A percentile compares a stretch with the other conserved stretches of the same genome.
phyloP scores from a whole-genome alignment of 768 basidiomycete species.

The Tubosaeta sp. region DNA sequence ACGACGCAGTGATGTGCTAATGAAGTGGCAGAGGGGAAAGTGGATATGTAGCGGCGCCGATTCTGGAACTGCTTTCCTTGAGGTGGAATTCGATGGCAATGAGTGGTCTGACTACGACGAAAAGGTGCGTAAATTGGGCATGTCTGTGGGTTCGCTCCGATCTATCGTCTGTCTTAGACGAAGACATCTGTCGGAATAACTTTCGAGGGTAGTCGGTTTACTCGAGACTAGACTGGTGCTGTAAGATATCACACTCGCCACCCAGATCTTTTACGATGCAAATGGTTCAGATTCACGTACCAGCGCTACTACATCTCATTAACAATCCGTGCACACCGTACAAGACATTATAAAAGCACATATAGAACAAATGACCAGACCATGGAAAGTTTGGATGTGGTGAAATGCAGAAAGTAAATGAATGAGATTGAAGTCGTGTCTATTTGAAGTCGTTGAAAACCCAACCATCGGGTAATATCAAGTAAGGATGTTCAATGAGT shows the following conservation, averaged over 20 bases:
- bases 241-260: not conserved
- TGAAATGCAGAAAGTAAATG: conserved; percentile 25
- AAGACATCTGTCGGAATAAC: conserved; percentile 68
- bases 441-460: conserved; percentile 55
- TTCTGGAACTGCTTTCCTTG: conserved; percentile 51
- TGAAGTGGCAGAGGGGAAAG: conserved; percentile 47
- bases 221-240: conserved; percentile 30
- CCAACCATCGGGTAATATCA: conserved; percentile 70
- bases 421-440: conserved; percentile 25
- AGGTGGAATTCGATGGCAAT: conserved; percentile 52
- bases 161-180: conserved; percentile 35
- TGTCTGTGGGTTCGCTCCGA: not conserved
- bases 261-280: not conserved
- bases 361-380: conserved; percentile 26
- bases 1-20: not conserved
- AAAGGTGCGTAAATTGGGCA: conserved; percentile 46
- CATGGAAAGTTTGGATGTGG: conserved; percentile 16
- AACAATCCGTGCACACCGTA: conserved; percentile 24
- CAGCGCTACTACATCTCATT: conserved; percentile 30
- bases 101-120: conserved; percentile 89
- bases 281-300: conserved; percentile 25
- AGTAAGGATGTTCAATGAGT: conserved; percentile 75
- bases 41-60: conserved; percentile 73
- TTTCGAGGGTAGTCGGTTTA: conserved; percentile 61
- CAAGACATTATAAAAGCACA: conserved; percentile 33